phyloP scores from a whole-genome alignment of 2,329 filamentous ascomycete species.

The Dactylonectria macrodidyma region DNA sequence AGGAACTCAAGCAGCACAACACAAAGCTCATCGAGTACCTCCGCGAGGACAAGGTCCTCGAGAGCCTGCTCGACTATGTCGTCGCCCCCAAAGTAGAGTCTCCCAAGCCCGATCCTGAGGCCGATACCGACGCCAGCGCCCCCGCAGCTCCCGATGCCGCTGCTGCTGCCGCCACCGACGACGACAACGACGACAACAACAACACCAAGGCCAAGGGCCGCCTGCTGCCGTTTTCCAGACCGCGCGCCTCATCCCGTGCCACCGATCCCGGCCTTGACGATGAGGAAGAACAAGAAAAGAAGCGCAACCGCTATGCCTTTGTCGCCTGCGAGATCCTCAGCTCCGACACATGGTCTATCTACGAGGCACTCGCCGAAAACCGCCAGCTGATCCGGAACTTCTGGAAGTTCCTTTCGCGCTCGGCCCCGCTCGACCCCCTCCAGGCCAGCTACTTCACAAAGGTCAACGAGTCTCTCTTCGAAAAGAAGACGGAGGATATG shows the following conservation, averaged over 20 bases:
- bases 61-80: constrained; percentile 91
- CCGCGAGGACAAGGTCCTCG: constrained; percentile 87
- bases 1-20: constrained; percentile 98
- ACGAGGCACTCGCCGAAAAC: constrained; percentile 92
- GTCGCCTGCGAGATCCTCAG: constrained; percentile 94
- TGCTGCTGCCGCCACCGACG: constrained; percentile 60
- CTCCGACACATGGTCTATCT: constrained; percentile 97
- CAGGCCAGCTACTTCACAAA: constrained; percentile 99
- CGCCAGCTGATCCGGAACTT: constrained; percentile 84
- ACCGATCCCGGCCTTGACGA: constrained; percentile 64
- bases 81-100: constrained; percentile 80
- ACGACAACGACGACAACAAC: constrained; percentile 67
- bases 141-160: constrained; percentile 62
- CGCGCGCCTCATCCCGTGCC: constrained; percentile 67
- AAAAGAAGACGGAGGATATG: constrained; percentile 99
- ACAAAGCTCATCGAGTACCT: constrained; percentile 97
- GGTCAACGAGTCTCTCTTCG: constrained; percentile 96
- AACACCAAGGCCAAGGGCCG: constrained; percentile 63
- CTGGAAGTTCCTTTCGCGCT: constrained; percentile 89
- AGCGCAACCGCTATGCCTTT: constrained; percentile 93
- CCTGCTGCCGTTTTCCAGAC: constrained; percentile 64
- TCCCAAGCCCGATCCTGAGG: constrained; percentile 56
- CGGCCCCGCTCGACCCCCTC: constrained; percentile 90
- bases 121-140: constrained; percentile 62
- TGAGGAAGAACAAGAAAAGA: constrained; percentile 87